A percentile compares a stretch with the other conserved stretches of the same genome.
These are phyloP conservation scores for Kuraishia floccosa DNA, from an alignment of 805 yeast species.

Conservation along the genomic window DNA sequence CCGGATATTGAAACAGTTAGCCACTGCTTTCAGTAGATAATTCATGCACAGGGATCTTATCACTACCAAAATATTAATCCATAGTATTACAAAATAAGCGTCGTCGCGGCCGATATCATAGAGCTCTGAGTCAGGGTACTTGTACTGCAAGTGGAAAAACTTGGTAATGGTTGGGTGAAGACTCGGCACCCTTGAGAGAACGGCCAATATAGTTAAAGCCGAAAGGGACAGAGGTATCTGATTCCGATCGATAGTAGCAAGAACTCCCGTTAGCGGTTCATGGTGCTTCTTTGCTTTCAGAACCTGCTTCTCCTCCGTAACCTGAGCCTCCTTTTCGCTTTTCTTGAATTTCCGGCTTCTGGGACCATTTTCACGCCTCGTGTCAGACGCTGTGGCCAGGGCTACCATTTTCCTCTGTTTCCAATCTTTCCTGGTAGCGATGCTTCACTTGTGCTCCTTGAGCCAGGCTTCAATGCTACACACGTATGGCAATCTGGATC, in stretches of 20 bases:
- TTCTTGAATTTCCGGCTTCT: too few species aligned
- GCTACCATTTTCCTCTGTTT: too few species aligned
- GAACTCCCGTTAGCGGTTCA: too few species aligned
- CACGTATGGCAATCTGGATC: too few species aligned
- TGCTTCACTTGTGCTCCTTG: too few species aligned
- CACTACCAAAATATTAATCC: constrained; percentile 45
- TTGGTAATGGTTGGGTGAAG: constrained; percentile 18
- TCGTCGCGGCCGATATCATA: constrained; percentile 53
- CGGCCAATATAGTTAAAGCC: constrained; percentile 6
- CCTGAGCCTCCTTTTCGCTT: too few species aligned
- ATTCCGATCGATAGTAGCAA: neutral
- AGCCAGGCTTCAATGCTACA: too few species aligned
- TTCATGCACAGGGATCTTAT: constrained; percentile 53
- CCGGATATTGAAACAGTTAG: constrained; percentile 30
- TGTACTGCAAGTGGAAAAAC: constrained; percentile 30
- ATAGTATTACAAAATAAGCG: constrained; percentile 36
- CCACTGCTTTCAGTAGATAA: constrained; percentile 45
- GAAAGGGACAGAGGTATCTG: constrained; percentile 7
- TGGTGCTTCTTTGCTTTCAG: too few species aligned
- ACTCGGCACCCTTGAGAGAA: constrained; percentile 12
- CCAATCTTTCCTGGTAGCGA: too few species aligned
- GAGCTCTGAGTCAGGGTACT: constrained; percentile 12
- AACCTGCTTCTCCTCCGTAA: too few species aligned
- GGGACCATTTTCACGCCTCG: too few species aligned
- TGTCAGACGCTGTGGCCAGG: too few species aligned